Conservation (phyloP, 2,329 filamentous ascomycete species). For the Fusarium virguliforme region DNA sequence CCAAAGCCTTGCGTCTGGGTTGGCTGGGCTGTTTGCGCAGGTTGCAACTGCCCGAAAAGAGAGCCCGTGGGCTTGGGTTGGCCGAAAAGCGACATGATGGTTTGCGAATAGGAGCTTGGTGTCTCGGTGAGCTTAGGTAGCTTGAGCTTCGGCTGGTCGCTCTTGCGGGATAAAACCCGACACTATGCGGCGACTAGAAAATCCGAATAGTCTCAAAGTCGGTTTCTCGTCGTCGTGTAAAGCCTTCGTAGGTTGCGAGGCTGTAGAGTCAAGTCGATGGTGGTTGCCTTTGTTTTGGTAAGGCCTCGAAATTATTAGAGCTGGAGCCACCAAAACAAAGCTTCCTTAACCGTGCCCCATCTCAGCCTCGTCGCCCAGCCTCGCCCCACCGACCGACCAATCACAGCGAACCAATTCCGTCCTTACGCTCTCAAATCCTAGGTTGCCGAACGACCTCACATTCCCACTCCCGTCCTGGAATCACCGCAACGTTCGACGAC, state of each 20-base stretch:
- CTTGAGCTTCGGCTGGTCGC: slow-evolving; percentile 29
- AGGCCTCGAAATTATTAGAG: slow-evolving; percentile 51
- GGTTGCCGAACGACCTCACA: slow-evolving; percentile 50
- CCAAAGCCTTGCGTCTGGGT: slow-evolving; percentile 40
- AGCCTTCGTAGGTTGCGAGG: slow-evolving; percentile 29
- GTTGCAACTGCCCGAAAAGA: slow-evolving; percentile 59
- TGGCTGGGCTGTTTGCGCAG: slow-evolving; percentile 54
- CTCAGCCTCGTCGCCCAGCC: slow-evolving; percentile 50
- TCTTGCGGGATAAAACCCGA: slow-evolving; percentile 26
- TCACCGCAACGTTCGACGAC: slow-evolving; percentile 50
- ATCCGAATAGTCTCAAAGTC: background rate
- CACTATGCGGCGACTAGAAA: slow-evolving; percentile 1
- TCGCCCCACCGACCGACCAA: slow-evolving; percentile 55
- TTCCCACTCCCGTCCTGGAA: slow-evolving; percentile 50
- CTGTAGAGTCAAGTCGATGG: slow-evolving; percentile 32
- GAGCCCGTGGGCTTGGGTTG: slow-evolving; percentile 55
- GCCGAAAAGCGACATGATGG: slow-evolving; percentile 60
- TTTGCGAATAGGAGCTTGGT: slow-evolving; percentile 9
- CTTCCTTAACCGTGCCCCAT: slow-evolving; percentile 32
- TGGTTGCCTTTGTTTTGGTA: slow-evolving; percentile 46
- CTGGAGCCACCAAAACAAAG: slow-evolving; percentile 53
- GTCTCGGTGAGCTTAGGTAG: slow-evolving; percentile 33
- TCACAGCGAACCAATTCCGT: slow-evolving; percentile 59
- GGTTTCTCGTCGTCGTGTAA: background rate
- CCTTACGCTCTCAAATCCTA: slow-evolving; percentile 58